A percentile compares a stretch with the other conserved stretches of the same genome.
Evolutionary conservation across 257 asterid species (phyloP).

Genomic region (Solanum ahanhuiri): DNA sequence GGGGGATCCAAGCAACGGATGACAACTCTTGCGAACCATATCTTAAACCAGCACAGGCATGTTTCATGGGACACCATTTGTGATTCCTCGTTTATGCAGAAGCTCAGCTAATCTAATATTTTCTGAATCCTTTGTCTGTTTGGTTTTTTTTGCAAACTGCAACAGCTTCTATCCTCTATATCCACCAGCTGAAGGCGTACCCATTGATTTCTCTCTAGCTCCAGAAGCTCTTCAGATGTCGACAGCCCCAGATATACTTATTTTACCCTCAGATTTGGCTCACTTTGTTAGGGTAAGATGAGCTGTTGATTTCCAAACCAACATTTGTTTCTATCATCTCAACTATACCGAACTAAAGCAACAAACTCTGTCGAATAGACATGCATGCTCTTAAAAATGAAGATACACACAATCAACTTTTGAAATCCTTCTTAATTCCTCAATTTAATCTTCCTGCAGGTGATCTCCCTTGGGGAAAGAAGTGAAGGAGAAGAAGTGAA

Average conservation of each 20-base stretch:
- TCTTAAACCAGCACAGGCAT: slow-evolving; percentile 71
- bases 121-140: not conserved
- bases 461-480: slow-evolving; percentile 44
- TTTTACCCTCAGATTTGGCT: slow-evolving; percentile 89
- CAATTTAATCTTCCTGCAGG: slow-evolving; percentile 25
- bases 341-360: not conserved
- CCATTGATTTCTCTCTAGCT: slow-evolving; percentile 77
- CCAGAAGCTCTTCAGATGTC: slow-evolving; percentile 61
- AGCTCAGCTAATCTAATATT: not conserved
- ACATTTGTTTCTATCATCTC: not conserved
- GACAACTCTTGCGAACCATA: slow-evolving; percentile 78
- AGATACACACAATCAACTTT: not conserved
- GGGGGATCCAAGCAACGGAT: slow-evolving; percentile 85
- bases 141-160: slow-evolving; percentile 3
- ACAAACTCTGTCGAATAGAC: not conserved
- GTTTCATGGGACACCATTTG: slow-evolving; percentile 5
- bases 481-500: slow-evolving; percentile 47
- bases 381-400: not conserved
- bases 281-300: slow-evolving; percentile 65
- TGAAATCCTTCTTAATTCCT: not conserved
- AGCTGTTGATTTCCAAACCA: not conserved
- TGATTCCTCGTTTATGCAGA: not conserved
- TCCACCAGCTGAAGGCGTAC: slow-evolving; percentile 88
- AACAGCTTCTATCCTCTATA: slow-evolving; percentile 94
- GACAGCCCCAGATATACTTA: slow-evolving; percentile 68